Conservation (phyloP, 2,329 filamentous ascomycete species). For the Ceratocystis cubensis region DNA sequence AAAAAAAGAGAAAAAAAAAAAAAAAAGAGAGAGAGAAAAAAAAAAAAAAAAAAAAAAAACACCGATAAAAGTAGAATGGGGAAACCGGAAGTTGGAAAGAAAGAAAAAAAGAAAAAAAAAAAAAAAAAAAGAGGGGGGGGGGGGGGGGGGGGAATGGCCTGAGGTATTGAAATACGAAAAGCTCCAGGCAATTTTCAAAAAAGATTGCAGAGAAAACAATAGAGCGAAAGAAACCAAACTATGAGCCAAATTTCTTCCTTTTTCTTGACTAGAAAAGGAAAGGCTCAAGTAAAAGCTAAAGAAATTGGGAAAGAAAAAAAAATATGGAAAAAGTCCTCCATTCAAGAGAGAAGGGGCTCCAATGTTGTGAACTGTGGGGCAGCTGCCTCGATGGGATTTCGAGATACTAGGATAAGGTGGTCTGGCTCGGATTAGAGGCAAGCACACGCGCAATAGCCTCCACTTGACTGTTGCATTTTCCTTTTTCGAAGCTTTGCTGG, state of each 20-base stretch:
- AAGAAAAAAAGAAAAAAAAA: neutral
- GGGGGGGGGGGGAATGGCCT: neutral
- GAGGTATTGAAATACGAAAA: neutral
- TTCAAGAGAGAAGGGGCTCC: neutral
- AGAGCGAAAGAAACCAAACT: neutral
- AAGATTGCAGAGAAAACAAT: neutral
- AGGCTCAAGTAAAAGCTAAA: no score
- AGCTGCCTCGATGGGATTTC: neutral
- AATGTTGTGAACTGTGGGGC: conserved; percentile 6
- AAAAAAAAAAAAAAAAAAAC: no score
- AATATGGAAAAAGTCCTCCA: neutral
- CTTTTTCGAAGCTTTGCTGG: neutral
- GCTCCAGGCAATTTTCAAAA: neutral
- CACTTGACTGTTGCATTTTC: neutral
- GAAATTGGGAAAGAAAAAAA: neutral
- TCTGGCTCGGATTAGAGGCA: neutral
- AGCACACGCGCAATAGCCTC: neutral
- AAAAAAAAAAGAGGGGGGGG: neutral
- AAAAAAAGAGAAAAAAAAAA: neutral
- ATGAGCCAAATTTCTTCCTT: no score
- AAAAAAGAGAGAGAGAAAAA: neutral
- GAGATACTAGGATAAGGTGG: neutral
- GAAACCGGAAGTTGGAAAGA: no score
- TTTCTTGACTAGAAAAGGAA: no score
- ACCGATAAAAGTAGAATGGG: no score